Base-by-base conservation (phyloP, 768 basidiomycete species). In the Hygrophorus russula region DNA sequence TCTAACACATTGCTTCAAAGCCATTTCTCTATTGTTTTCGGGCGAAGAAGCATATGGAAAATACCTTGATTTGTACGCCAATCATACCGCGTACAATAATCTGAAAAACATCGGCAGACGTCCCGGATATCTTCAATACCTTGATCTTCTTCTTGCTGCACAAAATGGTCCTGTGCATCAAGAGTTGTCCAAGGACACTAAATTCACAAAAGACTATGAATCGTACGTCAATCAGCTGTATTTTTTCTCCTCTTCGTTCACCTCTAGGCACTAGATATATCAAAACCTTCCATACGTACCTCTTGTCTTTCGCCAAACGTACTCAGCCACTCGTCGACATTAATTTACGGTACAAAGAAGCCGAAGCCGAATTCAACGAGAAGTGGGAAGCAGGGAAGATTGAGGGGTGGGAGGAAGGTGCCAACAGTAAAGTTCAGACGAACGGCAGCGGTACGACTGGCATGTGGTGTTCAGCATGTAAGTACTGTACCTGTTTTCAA, bases 1-100 rank as follows among this genome's bases (percentile, higher is more conserved):
- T 43, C 46, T 24, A 15, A 46, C 18, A 40, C 4, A 35, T 48
- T 29, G 19, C 33, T 10, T 37, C 45, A 29, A 49, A 90, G 88
- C 84, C 42, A 70, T 90, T 44, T 81, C 84, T 29, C 62, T 87
- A 39, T 62, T 94, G 52, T 99, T 99, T 66, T 94, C 93, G 10
- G 96, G 96, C 28, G 94, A 98, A 67, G 96, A 99, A 59, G 74
- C 75, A 6, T 89, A 93, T 52, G 96, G 96, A 41, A 87, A 87
- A 62, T 97, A 94, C 58, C 75, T 98, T 48, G 96, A 99, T 61
- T 60, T 99, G 45, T 88, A 98, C 59, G 69, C 79, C 39, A 81
- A 87, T 46, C 96, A 98, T 54, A 76, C 82, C 38, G 69, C 84
- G 39, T 98, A 87, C 65, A 80, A 78, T 66, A 99, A 99, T 61